Percentiles rank a stretch among this genome's conserved stretches.
Conservation (phyloP, 1,139 yeast species). For the Sugiyamaella japonica region DNA sequence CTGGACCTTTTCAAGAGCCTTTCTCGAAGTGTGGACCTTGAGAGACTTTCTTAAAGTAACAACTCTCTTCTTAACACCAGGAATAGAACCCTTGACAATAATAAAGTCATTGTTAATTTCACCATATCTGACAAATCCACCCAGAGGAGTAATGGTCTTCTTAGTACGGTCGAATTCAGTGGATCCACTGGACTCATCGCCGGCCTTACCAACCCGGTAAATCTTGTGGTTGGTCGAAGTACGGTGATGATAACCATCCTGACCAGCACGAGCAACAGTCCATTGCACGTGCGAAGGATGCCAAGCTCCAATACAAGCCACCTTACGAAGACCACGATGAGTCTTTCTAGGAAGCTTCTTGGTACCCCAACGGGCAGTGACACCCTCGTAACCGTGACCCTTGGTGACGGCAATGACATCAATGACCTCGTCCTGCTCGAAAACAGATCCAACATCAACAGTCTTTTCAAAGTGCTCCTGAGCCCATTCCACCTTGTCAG, state of each 20-base stretch:
- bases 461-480: slow-evolving; percentile 99
- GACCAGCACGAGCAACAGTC: slow-evolving; percentile 99
- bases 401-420: slow-evolving; percentile 99
- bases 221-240: slow-evolving; percentile 99
- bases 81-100: slow-evolving; percentile 97
- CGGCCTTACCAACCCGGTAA: slow-evolving; percentile 98
- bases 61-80: slow-evolving; percentile 99
- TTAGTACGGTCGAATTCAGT: slow-evolving; percentile 99
- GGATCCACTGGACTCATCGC: slow-evolving; percentile 90
- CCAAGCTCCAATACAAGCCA: slow-evolving; percentile 99
- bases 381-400: slow-evolving; percentile 99
- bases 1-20: slow-evolving; percentile 93
- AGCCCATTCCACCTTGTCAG: slow-evolving; percentile 99
- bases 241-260: slow-evolving; percentile 99
- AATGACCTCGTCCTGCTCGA: slow-evolving; percentile 98
- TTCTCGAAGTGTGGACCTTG: slow-evolving; percentile 97
- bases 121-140: slow-evolving; percentile 99
- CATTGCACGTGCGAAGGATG: slow-evolving; percentile 99
- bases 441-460: slow-evolving; percentile 90
- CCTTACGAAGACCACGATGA: slow-evolving; percentile 99
- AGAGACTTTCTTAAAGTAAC: slow-evolving; percentile 98
- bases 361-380: slow-evolving; percentile 99
- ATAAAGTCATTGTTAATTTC: slow-evolving; percentile 95
- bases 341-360: slow-evolving; percentile 99
- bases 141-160: slow-evolving; percentile 99